phyloP scores from a whole-genome alignment of 2,329 filamentous ascomycete genomes.

The Colletotrichum sp. region DNA sequence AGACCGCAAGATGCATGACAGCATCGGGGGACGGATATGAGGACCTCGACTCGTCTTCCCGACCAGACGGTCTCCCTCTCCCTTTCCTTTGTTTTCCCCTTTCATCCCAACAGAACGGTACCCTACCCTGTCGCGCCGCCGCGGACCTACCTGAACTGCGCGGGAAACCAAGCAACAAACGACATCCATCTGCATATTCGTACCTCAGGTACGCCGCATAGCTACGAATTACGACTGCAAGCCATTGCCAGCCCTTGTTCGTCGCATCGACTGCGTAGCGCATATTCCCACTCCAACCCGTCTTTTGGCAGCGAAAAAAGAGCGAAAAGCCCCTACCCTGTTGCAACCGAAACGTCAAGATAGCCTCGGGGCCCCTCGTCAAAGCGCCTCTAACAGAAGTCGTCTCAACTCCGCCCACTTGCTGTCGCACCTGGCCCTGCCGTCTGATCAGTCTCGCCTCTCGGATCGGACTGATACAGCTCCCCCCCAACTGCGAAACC shows the following conservation, averaged over 20 bases:
- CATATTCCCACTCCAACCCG: not conserved
- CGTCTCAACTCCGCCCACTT: constrained; percentile 45
- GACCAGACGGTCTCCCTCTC: not conserved
- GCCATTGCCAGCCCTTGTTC: not conserved
- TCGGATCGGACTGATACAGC: constrained; percentile 24
- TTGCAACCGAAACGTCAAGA: constrained; percentile 41
- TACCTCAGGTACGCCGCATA: not conserved
- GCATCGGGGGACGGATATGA: constrained; percentile 11
- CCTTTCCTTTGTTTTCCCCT: constrained; percentile 1
- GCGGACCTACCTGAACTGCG: not conserved
- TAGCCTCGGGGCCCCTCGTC: constrained; percentile 38
- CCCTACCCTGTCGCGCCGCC: not conserved
- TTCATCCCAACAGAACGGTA: constrained; percentile 13
- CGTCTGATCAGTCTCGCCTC: constrained; percentile 29
- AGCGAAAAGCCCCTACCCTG: constrained; percentile 31
- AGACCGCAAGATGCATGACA: constrained; percentile 3
- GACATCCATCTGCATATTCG: not conserved
- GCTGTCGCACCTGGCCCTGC: constrained; percentile 29
- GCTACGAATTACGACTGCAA: not conserved
- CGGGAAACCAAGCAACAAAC: not conserved
- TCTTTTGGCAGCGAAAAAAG: not conserved
- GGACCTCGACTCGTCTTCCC: not conserved
- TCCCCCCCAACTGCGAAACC: constrained; percentile 44
- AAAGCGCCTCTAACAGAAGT: constrained; percentile 49
- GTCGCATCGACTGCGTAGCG: not conserved